phyloP scores from a whole-genome alignment of 2,329 filamentous ascomycete species.

The Scytalidium lignicola region DNA sequence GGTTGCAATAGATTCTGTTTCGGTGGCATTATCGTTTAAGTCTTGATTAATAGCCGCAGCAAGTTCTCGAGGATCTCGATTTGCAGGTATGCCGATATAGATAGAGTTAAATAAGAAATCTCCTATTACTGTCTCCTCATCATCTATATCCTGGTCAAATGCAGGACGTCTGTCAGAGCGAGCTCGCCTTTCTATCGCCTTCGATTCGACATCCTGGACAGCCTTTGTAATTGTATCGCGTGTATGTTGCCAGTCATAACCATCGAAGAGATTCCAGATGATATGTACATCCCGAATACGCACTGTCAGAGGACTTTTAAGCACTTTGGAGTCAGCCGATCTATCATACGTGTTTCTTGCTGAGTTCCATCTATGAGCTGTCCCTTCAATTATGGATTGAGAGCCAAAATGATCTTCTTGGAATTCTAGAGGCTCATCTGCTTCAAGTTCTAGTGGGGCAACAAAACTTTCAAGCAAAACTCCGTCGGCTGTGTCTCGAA shows the following conservation, averaged over 20 bases:
- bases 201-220: constrained; percentile 80
- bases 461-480: constrained; percentile 39
- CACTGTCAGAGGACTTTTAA: constrained; percentile 68
- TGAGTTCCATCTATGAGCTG: constrained; percentile 77
- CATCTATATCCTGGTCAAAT: constrained; percentile 62
- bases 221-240: constrained; percentile 81
- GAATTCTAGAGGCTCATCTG: constrained; percentile 61
- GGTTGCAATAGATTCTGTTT: constrained; percentile 84
- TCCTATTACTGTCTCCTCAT: constrained; percentile 81
- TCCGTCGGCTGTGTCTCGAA: constrained; percentile 38
- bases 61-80: constrained; percentile 78
- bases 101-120: constrained; percentile 99
- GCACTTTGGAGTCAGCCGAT: constrained; percentile 55
- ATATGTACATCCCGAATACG: constrained; percentile 82
- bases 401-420: constrained; percentile 73
- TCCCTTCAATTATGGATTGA: constrained; percentile 54
- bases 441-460: constrained; percentile 37
- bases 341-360: constrained; percentile 68
- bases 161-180: constrained; percentile 49
- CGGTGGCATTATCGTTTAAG: constrained; percentile 78
- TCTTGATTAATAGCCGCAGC: constrained; percentile 81
- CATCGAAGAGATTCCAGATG: constrained; percentile 97
- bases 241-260: constrained; percentile 92
- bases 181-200: constrained; percentile 69
- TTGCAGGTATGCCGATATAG: constrained; percentile 88